Base-by-base conservation (phyloP, 352 stramenopile genomes). In the Globisporangium alternatum region DNA sequence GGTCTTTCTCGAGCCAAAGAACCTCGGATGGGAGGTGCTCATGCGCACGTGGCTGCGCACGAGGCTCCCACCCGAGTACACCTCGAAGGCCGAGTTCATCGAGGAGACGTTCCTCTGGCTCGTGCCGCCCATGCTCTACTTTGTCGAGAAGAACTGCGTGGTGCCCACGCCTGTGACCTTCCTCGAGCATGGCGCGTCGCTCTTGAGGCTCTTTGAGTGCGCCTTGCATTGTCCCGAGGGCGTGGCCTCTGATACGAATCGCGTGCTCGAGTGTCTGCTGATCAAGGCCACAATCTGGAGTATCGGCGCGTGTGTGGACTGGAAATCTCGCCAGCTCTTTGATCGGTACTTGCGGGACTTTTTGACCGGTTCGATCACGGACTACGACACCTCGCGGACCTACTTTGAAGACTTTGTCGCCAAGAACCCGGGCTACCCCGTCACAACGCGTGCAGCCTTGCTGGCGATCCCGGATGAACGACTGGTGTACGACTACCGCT, bases 1-100 rank as follows among this genome's bases (percentile, higher is more conserved):
- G 87, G 88, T 98, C 37, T 98, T 97, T 62, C 67, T 98, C 5
- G 93, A 98, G 64, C 85, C 89, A 0, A 94, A 97, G 64, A 90
- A 96, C 37, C 66, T 98, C 0, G 91, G 91, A 0, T 98, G 90
- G 90, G 83, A 96, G 49, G 86, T 96, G 12, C 71, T 97, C 5
- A 66, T 97, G 54, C 79, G 88, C 15, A 96, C 85, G 21, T 98
- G 93, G 93, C 62, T 98, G 2, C 79, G 74, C 1, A 91, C 78
- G 7, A 64, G 78, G 3, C 64, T 93, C 3, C 74, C 81, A 0
- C 39, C 58, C 0, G 67, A 76, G 12, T 80, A 88, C 31, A 64
- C 56, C 0, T 54, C 68, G 0, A 71, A 90, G 19, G 54, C 49
- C 0, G 69, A 70, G 30, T 86, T 84, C 63, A 68, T 96, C 3